phyloP scores from a whole-genome alignment of 1,284 basidiomycete genomes.

The Schizopora paradoxa region DNA sequence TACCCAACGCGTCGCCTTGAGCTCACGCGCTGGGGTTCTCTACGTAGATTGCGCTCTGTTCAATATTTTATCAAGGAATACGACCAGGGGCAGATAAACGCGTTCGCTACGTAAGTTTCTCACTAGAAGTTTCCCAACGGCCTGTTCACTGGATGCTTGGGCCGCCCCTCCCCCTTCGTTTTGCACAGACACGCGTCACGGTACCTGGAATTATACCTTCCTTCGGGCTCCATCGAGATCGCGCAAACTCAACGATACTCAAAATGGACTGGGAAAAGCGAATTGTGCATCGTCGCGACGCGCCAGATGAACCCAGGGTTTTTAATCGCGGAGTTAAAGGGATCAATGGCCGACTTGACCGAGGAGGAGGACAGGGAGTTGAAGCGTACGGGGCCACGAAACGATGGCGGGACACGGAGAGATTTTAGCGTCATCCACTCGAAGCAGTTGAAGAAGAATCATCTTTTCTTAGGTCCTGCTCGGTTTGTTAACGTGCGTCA shows the following conservation, averaged over 20 bases:
- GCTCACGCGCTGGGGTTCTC: conserved; percentile 23
- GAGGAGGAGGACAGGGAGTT: conserved; percentile 79
- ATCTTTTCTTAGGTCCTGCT: conserved; percentile 88
- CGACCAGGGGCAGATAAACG: conserved; percentile 77
- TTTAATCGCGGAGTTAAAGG: conserved; percentile 77
- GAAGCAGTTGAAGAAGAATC: conserved; percentile 85
- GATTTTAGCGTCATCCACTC: conserved; percentile 93
- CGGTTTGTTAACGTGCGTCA: conserved; percentile 87
- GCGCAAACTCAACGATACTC: conserved; percentile 82
- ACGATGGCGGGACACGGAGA: conserved; percentile 67
- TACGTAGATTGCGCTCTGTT: conserved; percentile 56
- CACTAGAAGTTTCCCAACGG: conserved; percentile 24
- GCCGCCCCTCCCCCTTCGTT: conserved; percentile 21
- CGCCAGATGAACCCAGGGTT: conserved; percentile 63
- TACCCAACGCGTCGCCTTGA: conserved; percentile 18
- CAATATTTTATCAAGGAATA: conserved; percentile 68
- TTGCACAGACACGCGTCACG: conserved; percentile 70
- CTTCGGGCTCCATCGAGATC: conserved; percentile 79
- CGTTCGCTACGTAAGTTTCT: conserved; percentile 74
- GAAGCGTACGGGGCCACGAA: conserved; percentile 59
- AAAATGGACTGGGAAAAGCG: conserved; percentile 81
- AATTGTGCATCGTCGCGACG: conserved; percentile 85
- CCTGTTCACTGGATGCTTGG: too few relatives aligned
- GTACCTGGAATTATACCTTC: conserved; percentile 79
- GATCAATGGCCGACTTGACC: conserved; percentile 80